Evolutionary conservation across 2,329 filamentous ascomycete genomes (phyloP).

Genomic region (Ophiocordyceps unilateralis): DNA sequence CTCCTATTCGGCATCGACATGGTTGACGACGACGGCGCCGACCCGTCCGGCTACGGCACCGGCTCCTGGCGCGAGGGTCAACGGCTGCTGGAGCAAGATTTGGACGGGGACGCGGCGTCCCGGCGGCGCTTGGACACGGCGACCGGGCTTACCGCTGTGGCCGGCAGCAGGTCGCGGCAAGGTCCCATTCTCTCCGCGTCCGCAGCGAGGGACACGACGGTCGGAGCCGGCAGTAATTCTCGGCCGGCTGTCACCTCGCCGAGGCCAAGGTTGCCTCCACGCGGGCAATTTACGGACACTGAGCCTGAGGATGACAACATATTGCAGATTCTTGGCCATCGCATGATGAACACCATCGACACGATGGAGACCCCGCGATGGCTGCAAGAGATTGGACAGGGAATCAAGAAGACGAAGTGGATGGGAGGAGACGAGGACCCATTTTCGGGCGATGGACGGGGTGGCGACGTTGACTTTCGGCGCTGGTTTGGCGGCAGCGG

Average conservation of each 20-base stretch:
- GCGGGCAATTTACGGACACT: conserved; percentile 21
- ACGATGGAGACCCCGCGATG: conserved; percentile 66
- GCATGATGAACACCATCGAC: conserved; percentile 85
- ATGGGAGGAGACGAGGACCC: conserved; percentile 43
- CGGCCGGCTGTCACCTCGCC: not conserved
- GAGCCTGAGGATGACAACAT: conserved; percentile 61
- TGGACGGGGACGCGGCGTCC: conserved; percentile 44
- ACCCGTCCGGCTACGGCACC: conserved; percentile 48
- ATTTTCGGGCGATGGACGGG: conserved; percentile 11
- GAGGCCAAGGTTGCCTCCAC: conserved; percentile 11
- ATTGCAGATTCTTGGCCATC: conserved; percentile 66
- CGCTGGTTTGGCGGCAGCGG: conserved; percentile 40
- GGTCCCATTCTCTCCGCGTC: conserved; percentile 36
- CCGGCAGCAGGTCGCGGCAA: conserved; percentile 7
- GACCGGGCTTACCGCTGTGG: conserved; percentile 13
- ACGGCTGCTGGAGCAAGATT: conserved; percentile 74
- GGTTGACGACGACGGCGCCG: conserved; percentile 57
- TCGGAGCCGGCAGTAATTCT: not conserved
- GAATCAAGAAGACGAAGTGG: conserved; percentile 66
- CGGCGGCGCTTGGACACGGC: conserved; percentile 28
- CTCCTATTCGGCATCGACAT: conserved; percentile 63
- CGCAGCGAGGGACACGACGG: conserved; percentile 12
- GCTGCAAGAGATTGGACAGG: conserved; percentile 53
- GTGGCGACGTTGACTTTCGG: conserved; percentile 26
- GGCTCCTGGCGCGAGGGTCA: conserved; percentile 85